A percentile compares a stretch with the other conserved stretches of the same genome.
Evolutionary conservation across 805 yeast species (phyloP).

Genomic region (Saturnispora gosingensis): DNA sequence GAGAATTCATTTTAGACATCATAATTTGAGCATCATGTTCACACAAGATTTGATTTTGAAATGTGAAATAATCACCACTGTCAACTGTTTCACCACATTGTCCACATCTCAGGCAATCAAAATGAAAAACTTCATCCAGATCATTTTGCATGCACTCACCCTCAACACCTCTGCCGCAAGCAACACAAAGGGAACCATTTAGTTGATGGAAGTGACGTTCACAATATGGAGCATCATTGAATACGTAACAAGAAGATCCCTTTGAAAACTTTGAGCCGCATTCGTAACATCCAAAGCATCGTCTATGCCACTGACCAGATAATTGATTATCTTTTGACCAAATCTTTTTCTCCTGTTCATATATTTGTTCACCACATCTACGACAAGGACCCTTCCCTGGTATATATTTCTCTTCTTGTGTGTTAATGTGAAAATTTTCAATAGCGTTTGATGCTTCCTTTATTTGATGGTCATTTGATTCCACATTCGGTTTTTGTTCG

Average conservation of each 20-base stretch:
- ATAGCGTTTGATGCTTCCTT: background rate
- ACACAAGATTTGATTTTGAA: conserved; percentile 42
- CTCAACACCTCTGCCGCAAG: conserved; percentile 71
- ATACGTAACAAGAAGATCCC: conserved; percentile 62
- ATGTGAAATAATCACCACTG: conserved; percentile 43
- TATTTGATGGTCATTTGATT: background rate
- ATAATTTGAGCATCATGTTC: conserved; percentile 31
- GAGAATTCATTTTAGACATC: conserved; percentile 9
- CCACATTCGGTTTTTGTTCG: conserved; percentile 1
- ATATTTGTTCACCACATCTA: conserved; percentile 49
- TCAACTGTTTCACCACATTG: conserved; percentile 44
- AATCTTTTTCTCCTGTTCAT: conserved; percentile 47
- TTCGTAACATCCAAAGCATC: conserved; percentile 66
- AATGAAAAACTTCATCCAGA: conserved; percentile 62
- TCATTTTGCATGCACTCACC: conserved; percentile 85
- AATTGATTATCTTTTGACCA: conserved; percentile 79
- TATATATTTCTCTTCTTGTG: conserved; percentile 20
- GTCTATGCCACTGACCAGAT: conserved; percentile 90
- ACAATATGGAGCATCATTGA: conserved; percentile 76
- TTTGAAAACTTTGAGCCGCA: conserved; percentile 54
- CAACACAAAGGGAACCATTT: conserved; percentile 66
- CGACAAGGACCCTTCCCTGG: conserved; percentile 82
- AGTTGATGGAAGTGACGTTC: conserved; percentile 62
- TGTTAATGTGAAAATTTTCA: background rate
- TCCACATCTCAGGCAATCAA: conserved; percentile 59